Percentiles rank a stretch among this genome's conserved stretches.
These are phyloP conservation scores for Fusarium camptoceras DNA, from an alignment of 2,329 filamentous ascomycete species.

Conservation along the genomic window DNA sequence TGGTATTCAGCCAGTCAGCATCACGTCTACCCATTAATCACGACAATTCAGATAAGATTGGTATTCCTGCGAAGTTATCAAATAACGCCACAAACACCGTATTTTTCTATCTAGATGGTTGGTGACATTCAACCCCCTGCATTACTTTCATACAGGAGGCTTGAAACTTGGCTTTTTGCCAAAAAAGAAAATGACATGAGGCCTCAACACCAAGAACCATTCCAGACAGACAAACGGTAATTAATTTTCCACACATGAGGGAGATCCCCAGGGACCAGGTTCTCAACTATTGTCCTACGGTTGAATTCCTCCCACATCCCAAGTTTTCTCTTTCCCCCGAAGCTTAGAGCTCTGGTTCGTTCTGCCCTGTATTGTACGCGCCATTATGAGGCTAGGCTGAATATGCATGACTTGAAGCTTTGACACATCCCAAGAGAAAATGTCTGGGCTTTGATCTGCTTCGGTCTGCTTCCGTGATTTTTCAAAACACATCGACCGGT, in stretches of 20 bases:
- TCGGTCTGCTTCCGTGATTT: conserved; percentile 17
- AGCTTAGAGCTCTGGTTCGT: conserved; percentile 29
- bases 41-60: conserved; percentile 41
- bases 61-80: neutral
- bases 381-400: neutral
- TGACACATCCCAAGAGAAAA: conserved; percentile 35
- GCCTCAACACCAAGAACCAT: neutral
- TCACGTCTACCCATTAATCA: conserved; percentile 38
- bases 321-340: neutral
- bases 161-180: neutral
- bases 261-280: conserved; percentile 4
- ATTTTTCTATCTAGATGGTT: neutral
- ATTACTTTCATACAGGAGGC: neutral
- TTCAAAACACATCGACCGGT: neutral
- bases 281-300: neutral
- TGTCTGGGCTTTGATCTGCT: conserved; percentile 1
- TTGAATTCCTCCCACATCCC: conserved; percentile 6
- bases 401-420: conserved; percentile 23
- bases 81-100: conserved; percentile 27
- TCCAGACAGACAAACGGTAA: neutral
- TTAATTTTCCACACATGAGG: neutral
- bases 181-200: neutral
- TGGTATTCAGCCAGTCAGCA: conserved; percentile 26
- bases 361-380: neutral
- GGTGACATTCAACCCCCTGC: neutral